Conservation (phyloP, 2,329 filamentous ascomycete species). For the Botrytis galanthina region DNA sequence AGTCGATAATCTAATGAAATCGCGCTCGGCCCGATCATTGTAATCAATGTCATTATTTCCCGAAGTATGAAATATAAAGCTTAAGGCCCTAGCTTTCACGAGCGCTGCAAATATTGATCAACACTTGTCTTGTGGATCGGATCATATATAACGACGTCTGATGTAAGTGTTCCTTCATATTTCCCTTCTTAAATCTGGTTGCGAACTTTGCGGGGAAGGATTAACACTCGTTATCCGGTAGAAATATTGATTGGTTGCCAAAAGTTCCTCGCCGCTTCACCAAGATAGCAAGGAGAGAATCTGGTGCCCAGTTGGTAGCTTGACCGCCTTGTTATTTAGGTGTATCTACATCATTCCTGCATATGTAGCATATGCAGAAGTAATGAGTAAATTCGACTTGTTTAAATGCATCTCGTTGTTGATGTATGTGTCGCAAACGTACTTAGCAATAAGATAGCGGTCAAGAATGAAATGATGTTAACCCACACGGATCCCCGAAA, state of each 20-base stretch:
- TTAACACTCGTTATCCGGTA: neutral
- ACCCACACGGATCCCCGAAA: slow-evolving; percentile 35
- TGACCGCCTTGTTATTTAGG: slow-evolving; percentile 23
- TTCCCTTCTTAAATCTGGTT: neutral
- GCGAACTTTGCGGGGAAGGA: neutral
- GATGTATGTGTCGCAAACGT: slow-evolving; percentile 30
- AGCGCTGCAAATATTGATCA: neutral
- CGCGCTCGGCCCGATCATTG: slow-evolving; percentile 2
- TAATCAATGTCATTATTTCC: slow-evolving; percentile 1
- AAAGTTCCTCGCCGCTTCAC: neutral
- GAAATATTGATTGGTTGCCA: slow-evolving; percentile 2
- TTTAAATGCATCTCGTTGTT: slow-evolving; percentile 28
- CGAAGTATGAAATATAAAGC: neutral
- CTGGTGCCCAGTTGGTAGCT: slow-evolving; percentile 1
- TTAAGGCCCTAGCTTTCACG: neutral
- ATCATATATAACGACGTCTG: neutral
- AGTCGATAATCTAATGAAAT: slow-evolving; percentile 1
- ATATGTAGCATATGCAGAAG: slow-evolving; percentile 26
- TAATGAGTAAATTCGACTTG: slow-evolving; percentile 24
- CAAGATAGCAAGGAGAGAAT: neutral
- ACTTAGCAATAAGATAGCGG: slow-evolving; percentile 31
- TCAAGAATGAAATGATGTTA: slow-evolving; percentile 36
- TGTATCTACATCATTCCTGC: slow-evolving; percentile 25
- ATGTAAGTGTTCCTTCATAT: neutral
- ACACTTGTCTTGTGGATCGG: neutral